Base-by-base conservation (phyloP, 352 stramenopile species). In the Phytophthora foliorum region DNA sequence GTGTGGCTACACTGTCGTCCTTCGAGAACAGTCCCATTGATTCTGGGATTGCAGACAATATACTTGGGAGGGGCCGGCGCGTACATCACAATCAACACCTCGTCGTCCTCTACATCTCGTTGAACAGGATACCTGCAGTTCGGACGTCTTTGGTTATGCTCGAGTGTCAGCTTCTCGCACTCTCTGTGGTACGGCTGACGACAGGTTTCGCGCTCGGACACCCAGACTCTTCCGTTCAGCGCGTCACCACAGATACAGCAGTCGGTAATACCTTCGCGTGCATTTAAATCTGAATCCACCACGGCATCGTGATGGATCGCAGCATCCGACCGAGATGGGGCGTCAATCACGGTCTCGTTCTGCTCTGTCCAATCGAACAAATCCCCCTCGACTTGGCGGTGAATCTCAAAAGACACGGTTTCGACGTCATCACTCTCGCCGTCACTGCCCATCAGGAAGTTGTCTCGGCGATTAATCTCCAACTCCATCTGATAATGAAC, bases 151-250 rank as follows among this genome's bases (percentile, higher is more conserved):
- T 34, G 34, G 25, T 49, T 21, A 25, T 49, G 22, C 10, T 24
- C 21, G 1, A 48, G 3, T 6, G 6, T 36, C 2, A 16, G 34
- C 11, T 24, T 24, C 6, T 38, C 24, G 9, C 51, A 48, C 1
- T 11, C 31, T 34, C 32, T 38, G 51, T 58, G 51, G n/a, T 49
- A 58, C 6, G 51, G 51, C 25, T 58, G 51, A n/a, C 19, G 50
- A 16, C 50, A 46, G 10, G 16, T 49, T 6, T 36, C 36, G 22
- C 36, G 34, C 7, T 58, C 10, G 19, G 19, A 58, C 22, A 49
- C 36, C 51, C 22, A 58, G 11, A 48, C 25, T 17, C 36, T 42
- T 19, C 36, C 9, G 13, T 19, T 14, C 9, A 42, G 6, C 32
- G 32, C 36, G 31, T 49, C 34, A 16, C 31, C 44, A 42, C 50